These are phyloP conservation scores for Xylaria bambusicola DNA, from an alignment of 495 filamentous ascomycete species.

Conservation along the genomic window DNA sequence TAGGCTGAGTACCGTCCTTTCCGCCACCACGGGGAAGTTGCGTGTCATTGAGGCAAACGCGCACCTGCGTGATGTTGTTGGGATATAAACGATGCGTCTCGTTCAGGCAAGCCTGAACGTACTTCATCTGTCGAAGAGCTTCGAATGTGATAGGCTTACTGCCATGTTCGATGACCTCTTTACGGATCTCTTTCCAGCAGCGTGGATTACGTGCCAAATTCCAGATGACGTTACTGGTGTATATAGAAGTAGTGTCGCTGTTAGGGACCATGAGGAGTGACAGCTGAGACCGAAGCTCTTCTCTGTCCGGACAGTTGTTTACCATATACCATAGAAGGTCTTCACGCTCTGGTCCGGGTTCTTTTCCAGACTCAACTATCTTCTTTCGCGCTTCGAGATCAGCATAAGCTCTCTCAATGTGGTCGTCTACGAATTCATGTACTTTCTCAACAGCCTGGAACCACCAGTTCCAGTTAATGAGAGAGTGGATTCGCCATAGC, in stretches of 20 bases:
- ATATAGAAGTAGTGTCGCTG: slow-evolving; percentile 51
- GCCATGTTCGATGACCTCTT: slow-evolving; percentile 53
- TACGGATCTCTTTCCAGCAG: slow-evolving; percentile 43
- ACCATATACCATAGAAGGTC: neutral
- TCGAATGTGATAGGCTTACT: slow-evolving; percentile 15
- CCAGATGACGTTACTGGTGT: slow-evolving; percentile 55
- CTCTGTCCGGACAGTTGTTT: neutral
- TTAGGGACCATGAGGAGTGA: neutral
- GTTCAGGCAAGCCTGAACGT: slow-evolving; percentile 30
- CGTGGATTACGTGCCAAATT: slow-evolving; percentile 47
- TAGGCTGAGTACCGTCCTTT: slow-evolving; percentile 55
- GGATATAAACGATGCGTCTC: slow-evolving; percentile 65
- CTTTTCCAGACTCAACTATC: neutral
- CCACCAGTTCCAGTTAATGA: neutral
- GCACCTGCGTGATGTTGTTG: slow-evolving; percentile 63
- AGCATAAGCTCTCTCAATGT: neutral
- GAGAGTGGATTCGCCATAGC: neutral
- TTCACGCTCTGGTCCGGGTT: neutral
- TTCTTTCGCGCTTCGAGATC: neutral
- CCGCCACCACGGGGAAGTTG: slow-evolving; percentile 69
- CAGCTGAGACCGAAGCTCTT: neutral
- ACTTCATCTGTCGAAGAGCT: slow-evolving; percentile 31
- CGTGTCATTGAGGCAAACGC: slow-evolving; percentile 61
- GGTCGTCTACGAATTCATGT: neutral
- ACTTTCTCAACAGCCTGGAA: neutral